Evolutionary conservation across 192 early-diverging fungal genomes (phyloP), one percentile per base, ranked within the genome.

Genomic region (Borealophlyctis nickersoniae): DNA sequence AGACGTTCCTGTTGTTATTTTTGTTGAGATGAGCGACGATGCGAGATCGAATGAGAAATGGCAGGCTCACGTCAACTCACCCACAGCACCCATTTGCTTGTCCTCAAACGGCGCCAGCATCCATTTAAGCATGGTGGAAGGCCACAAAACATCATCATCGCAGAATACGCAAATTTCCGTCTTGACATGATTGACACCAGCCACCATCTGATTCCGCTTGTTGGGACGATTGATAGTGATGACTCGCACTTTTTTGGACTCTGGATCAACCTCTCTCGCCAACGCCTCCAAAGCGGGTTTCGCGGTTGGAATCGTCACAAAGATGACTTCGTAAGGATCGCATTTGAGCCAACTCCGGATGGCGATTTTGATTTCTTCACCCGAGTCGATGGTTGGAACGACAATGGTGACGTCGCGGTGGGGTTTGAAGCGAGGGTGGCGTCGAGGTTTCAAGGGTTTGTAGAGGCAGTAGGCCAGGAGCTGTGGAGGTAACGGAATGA

Each of bases 351-450:
- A 89, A 19, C 79, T 81, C 31, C 71, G 72, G 19, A 87, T 75
- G 14, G 87, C 87, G 32, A 82, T 69, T 62, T 87, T 86, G 69
- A 88, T 86, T 57, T 88, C 86, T 32, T 86, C 86, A 54, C 87
- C 87, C 7, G 86, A 85, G 71, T 89, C 87, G 63, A 89, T 89
- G 29, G 87, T 89, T n/a, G 86, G 85, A 0, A 89, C 86, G 48
- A 88, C 63, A 67, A 89, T 86, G 28, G 86, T 89, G 11, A 88
- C 87, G 53, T 89, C 86, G 53, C 80, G 73, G 48, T 73, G 72
- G 3, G 84, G 23, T 19, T 52, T 60, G 73, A 84, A 87, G 33
- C 80, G 81, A 16, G 87, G 86, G 31, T 79, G 73, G 9, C 67
- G 53, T 33, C 77, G 76, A 14, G 87, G 87, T 51, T 70, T 63